Evolutionary conservation across 129 eudicot species (phyloP), one percentile per base, ranked within the genome.

Genomic region (Deinandra increscens): DNA sequence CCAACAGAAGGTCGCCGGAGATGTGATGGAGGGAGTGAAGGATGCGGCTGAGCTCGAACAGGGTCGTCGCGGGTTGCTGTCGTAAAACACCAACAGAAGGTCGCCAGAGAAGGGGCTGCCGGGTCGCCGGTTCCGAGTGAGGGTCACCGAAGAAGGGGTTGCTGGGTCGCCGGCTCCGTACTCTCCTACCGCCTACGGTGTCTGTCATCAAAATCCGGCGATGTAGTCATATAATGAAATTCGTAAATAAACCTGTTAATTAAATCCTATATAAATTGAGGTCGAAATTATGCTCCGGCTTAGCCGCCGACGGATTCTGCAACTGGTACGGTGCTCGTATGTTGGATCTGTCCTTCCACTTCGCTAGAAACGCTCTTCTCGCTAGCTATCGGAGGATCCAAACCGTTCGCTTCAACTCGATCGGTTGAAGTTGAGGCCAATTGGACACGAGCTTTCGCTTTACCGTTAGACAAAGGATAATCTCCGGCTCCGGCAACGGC

Each of bases 331-430:
- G 84, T n/a, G 73, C 81, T 71, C 81, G 60, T 8, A 64, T 60
- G 15, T 42, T 48, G 36, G 83, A 78, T 78, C 90, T 83, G 51
- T 85, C 88, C 72, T 85, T 88, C 54, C 96, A 67, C 84, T 81
- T 88, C 29, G 73, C 96, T 34, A 88, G 78, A 60, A 88, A 88
- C 1, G 85, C 85, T 74, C 96, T 74, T 75, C 89, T 71, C 33
- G 87, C n/a, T n/a, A n/a, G n/a, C 96, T 67, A 88, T 79, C 23
- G 87, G 89, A 49, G 83, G 19, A 81, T 88, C 91, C 43, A 58
- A 13, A 48, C 70, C 75, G 15, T 66, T 79, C 1, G 51, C 39
- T 59, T 7, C 23, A 46, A 45, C 36, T 41, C 23, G 69, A 26
- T 50, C 13, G 3, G 54, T 2, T 46, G 10, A 29, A 65, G 0